Base-by-base conservation (phyloP, 179 eudicot genomes). In the Dionaea muscipula region DNA sequence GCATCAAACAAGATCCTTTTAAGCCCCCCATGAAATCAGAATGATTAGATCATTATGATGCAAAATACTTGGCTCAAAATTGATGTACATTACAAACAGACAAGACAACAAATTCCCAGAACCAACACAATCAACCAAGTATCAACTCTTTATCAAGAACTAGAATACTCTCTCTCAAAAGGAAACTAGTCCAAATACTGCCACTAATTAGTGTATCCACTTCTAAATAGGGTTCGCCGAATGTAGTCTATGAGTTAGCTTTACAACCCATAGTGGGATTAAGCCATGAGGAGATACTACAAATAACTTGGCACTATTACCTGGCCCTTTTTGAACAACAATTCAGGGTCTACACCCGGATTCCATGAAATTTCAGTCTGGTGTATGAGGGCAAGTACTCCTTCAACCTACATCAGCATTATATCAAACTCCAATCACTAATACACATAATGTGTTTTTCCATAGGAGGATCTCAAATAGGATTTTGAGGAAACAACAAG, bases 341-440 rank as follows among this genome's bases (percentile, higher is more conserved):
- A 65, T 55, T 77, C 75, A 52, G 84, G 86, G 70, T 93, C 81
- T 53, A 81, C 74, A 56, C 78, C 81, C 58, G 75, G 76, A 72
- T 84, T 94, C 96, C 99, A 93, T 3, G 99, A 79, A 25, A 93
- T 86, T 81, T 93, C 96, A 47, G 89, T 63, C 71, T 79, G 89
- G 69, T 88, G 93, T 65, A 93, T 83, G 26, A 93, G 63, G 49
- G 93, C 94, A 48, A 85, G 80, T 62, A 93, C 86, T 51, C 85
- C 95, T 74, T 84, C 99, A 72, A 93, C 85, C 99, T 93, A 62
- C 58, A 57, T 62, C 16, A 66, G 27, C 27, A 36, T 64, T 56
- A 13, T 49, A 22, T 18, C 46, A 28, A 8, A 28, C 35, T 28
- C 35, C 35, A 28, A n/a, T n/a, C n/a, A n/a, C n/a, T n/a, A n/a